Conservation (phyloP, 176 grass and related monocot genomes). For the Oryza punctata region DNA sequence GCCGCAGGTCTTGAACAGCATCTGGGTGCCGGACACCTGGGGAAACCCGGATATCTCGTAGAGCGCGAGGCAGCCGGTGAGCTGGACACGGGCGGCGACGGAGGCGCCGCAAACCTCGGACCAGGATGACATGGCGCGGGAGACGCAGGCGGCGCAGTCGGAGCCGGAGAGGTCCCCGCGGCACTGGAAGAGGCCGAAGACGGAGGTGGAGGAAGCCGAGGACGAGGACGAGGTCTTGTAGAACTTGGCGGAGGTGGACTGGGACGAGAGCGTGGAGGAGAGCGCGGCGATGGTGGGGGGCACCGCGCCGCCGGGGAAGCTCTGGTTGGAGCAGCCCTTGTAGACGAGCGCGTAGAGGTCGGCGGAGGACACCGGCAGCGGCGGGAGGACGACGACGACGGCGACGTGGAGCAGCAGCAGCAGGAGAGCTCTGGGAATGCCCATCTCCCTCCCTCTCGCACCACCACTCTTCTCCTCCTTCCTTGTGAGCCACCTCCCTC, state of each 20-base stretch:
- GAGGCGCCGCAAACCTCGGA: constrained; percentile 55
- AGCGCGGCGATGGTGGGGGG: constrained; percentile 46
- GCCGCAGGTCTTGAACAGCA: constrained; percentile 95
- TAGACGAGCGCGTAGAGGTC: constrained; percentile 80
- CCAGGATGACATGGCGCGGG: constrained; percentile 71
- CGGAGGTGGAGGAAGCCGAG: constrained; percentile 28
- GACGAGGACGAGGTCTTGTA: constrained; percentile 66
- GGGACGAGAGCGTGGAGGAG: constrained; percentile 54
- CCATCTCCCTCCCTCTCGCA: constrained; percentile 40
- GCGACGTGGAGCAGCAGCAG: background rate
- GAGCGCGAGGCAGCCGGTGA: constrained; percentile 81
- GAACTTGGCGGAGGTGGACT: constrained; percentile 73
- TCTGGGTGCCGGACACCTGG: constrained; percentile 85
- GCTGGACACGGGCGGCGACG: constrained; percentile 81
- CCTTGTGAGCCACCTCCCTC: constrained; percentile 3
- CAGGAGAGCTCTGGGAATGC: constrained; percentile 39
- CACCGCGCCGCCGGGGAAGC: constrained; percentile 39
- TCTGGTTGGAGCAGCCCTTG: constrained; percentile 97
- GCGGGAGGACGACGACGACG: constrained; percentile 3
- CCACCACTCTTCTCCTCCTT: background rate
- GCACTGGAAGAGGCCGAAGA: constrained; percentile 97
- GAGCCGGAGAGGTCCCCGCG: constrained; percentile 73
- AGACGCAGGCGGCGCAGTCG: constrained; percentile 81
- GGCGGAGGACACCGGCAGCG: constrained; percentile 31
- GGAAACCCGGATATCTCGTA: constrained; percentile 90